Percentiles rank a stretch among this genome's conserved stretches.
These are phyloP conservation scores for Tetracladium maxilliforme DNA, from an alignment of 2,329 filamentous ascomycete genomes.

Conservation along the genomic window DNA sequence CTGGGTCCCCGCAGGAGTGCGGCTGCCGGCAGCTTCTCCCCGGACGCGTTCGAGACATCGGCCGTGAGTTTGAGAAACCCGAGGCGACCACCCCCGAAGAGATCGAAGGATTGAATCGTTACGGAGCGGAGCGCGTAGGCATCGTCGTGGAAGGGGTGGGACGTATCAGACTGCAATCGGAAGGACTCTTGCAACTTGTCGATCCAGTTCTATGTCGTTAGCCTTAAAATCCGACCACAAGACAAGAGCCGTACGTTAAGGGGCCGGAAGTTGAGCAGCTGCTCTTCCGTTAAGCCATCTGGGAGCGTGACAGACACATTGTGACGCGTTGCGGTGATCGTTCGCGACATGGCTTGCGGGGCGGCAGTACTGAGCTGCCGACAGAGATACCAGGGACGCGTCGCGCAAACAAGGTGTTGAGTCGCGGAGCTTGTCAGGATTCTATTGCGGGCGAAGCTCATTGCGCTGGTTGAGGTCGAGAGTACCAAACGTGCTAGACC, in stretches of 20 bases:
- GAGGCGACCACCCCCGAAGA: conserved; percentile 28
- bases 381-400: no score
- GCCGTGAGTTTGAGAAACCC: conserved; percentile 43
- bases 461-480: no score
- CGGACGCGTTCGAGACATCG: conserved; percentile 27
- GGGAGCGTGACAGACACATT: conserved; percentile 31
- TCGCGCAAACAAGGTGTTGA: no score
- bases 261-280: conserved; percentile 30
- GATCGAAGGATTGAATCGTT: conserved; percentile 36
- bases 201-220: conserved; percentile 14
- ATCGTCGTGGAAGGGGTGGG: conserved; percentile 27
- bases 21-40: conserved; percentile 34
- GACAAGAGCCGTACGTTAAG: conserved; percentile 26
- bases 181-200: conserved; percentile 12
- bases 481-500: no score
- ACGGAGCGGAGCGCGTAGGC: conserved; percentile 36
- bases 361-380: no score
- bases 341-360: no score
- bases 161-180: conserved; percentile 28
- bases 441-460: no score
- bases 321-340: no score
- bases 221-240: not conserved
- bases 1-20: conserved; percentile 44
- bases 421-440: no score
- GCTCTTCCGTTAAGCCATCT: conserved; percentile 24